Evolutionary conservation across 306 rosid genomes (phyloP).

Genomic region (Cucurbita maxima): DNA sequence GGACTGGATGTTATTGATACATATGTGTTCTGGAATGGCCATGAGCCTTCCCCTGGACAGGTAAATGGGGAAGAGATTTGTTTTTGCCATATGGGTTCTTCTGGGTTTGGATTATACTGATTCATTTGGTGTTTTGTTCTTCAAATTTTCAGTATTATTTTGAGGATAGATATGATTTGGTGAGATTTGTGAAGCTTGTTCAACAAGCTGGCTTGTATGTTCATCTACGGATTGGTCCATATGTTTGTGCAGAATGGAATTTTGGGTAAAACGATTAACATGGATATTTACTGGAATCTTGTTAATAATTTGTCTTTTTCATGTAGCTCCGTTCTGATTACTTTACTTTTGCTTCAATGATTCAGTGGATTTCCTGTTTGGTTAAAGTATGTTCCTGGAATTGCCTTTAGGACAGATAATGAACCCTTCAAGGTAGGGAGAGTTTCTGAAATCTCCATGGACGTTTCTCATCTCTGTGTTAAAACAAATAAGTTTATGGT

Average conservation of each 20-base stretch:
- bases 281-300: background rate
- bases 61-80: conserved; percentile 21
- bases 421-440: conserved; percentile 68
- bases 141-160: conserved; percentile 52
- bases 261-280: conserved; percentile 42
- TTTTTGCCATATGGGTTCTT: background rate
- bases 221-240: conserved; percentile 88
- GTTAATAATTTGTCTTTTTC: background rate
- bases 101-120: background rate
- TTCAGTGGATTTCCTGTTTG: conserved; percentile 93
- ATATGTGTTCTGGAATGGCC: conserved; percentile 95
- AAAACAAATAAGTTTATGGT: too few relatives aligned
- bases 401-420: conserved; percentile 74
- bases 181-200: conserved; percentile 68
- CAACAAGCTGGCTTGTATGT: conserved; percentile 81
- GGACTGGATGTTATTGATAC: conserved; percentile 90
- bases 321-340: background rate
- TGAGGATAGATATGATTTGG: conserved; percentile 70
- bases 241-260: conserved; percentile 86
- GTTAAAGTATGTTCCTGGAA: conserved; percentile 76
- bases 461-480: background rate
- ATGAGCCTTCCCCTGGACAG: conserved; percentile 72
- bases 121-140: background rate
- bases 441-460: background rate
- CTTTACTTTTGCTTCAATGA: background rate